A percentile compares a stretch with the other conserved stretches of the same genome.
phyloP scores from a whole-genome alignment of 108 stramenopile genomes.

The Mediolabrus comicus region DNA sequence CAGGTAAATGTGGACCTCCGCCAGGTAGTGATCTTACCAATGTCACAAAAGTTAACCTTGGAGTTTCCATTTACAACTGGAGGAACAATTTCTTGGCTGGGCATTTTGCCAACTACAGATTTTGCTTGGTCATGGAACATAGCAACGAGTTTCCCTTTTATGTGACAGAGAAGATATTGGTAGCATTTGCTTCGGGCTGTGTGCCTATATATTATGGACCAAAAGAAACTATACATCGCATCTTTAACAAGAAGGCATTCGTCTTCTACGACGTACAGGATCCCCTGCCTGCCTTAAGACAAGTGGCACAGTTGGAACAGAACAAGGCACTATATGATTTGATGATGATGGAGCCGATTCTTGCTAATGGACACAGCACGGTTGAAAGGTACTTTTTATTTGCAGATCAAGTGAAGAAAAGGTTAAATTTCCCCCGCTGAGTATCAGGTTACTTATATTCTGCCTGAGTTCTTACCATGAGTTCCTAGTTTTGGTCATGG shows the following conservation, averaged over 20 bases:
- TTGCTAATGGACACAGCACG: constrained; percentile 26
- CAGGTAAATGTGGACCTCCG: too few species aligned
- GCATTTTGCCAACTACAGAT: too few species aligned
- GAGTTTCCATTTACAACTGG: too few species aligned
- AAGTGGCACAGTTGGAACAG: constrained; percentile 4
- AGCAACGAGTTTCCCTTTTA: constrained; percentile 19
- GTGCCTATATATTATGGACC: constrained; percentile 57
- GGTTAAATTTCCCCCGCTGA: too few species aligned
- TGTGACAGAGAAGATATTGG: constrained; percentile 58
- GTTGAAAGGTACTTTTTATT: constrained; percentile 42
- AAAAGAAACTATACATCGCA: constrained; percentile 33
- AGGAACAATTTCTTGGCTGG: too few species aligned
- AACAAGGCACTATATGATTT: constrained; percentile 5
- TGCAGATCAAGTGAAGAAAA: too few species aligned
- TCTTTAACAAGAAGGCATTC: constrained; percentile 49
- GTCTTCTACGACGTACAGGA: constrained; percentile 40
- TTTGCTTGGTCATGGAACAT: constrained; percentile 53
- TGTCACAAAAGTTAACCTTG: too few species aligned
- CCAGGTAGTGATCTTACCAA: too few species aligned
- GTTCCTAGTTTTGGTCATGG: too few species aligned
- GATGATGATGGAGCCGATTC: constrained; percentile 28
- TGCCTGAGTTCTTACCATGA: too few species aligned
- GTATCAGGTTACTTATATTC: too few species aligned
- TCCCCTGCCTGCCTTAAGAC: constrained; percentile 41
- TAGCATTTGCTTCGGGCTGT: constrained; percentile 43